Evolutionary conservation across 2,329 filamentous ascomycete genomes (phyloP).

Genomic region (Claviceps maximensis): DNA sequence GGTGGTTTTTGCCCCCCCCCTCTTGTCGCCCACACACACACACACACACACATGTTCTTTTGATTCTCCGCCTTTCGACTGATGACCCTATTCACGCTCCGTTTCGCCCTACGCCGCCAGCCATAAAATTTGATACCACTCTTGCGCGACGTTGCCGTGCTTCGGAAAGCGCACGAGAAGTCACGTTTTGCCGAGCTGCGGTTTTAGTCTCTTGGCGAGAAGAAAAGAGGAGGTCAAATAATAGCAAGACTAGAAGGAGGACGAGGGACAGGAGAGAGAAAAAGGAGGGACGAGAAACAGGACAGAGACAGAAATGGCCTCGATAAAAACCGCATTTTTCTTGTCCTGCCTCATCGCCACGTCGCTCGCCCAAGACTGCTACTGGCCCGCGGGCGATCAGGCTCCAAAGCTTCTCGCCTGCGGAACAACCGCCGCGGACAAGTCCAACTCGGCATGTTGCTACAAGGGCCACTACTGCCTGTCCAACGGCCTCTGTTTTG

Average conservation of each 20-base stretch:
- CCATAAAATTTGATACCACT: too few species aligned
- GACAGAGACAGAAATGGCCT: not conserved
- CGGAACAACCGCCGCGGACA: not conserved
- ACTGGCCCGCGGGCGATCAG: not conserved
- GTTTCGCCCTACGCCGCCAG: too few species aligned
- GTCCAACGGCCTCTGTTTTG: conserved; percentile 2
- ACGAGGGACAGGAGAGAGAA: not conserved
- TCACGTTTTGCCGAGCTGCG: too few species aligned
- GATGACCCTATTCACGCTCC: too few species aligned
- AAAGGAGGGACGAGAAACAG: not conserved
- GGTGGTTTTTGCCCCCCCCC: too few species aligned
- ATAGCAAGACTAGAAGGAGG: not conserved
- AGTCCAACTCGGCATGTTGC: not conserved
- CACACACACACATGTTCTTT: too few species aligned
- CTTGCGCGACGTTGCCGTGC: too few species aligned
- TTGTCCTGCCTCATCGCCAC: not conserved
- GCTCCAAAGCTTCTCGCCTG: not conserved
- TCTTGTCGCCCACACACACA: too few species aligned
- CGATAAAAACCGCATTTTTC: not conserved
- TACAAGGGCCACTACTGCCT: conserved; percentile 1
- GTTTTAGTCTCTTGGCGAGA: not conserved
- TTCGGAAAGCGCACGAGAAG: too few species aligned
- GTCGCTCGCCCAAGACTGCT: not conserved
- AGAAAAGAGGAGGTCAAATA: not conserved
- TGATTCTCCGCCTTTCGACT: too few species aligned